Evolutionary conservation across 2,329 filamentous ascomycete genomes (phyloP).

Genomic region (Fusarium sp.): DNA sequence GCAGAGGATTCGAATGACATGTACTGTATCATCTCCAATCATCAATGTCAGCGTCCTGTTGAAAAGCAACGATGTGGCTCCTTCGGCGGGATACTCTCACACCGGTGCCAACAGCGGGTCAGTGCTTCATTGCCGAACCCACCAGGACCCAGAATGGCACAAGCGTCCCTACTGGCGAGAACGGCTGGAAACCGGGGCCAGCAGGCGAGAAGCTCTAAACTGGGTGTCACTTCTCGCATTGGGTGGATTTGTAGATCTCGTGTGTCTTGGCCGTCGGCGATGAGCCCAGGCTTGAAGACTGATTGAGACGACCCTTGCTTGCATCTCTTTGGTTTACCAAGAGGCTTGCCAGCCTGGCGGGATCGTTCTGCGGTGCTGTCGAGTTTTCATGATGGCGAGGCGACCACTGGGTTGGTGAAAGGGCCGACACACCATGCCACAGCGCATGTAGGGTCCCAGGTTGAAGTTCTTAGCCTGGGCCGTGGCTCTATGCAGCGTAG

Average conservation of each 20-base stretch:
- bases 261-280: slow-evolving; percentile 14
- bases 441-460: neutral
- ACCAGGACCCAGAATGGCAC: slow-evolving; percentile 33
- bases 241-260: slow-evolving; percentile 36
- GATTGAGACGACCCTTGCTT: neutral
- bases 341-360: slow-evolving; percentile 1
- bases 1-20: neutral
- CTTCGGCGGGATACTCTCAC: slow-evolving; percentile 34
- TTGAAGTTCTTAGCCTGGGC: neutral
- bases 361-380: neutral
- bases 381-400: neutral
- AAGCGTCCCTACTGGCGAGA: slow-evolving; percentile 28
- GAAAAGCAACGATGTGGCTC: slow-evolving; percentile 39
- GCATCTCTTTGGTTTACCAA: neutral
- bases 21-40: slow-evolving; percentile 22
- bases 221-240: slow-evolving; percentile 28
- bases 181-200: slow-evolving; percentile 15
- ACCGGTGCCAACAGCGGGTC: slow-evolving; percentile 42
- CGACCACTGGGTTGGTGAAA: neutral
- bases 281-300: neutral
- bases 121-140: slow-evolving; percentile 40
- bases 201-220: slow-evolving; percentile 12
- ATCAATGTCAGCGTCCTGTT: slow-evolving; percentile 21
- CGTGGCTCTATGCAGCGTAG: slow-evolving; percentile 3
- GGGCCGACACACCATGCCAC: neutral